phyloP scores from a whole-genome alignment of 176 grass and related monocot species.

The Lolium multiflorum region DNA sequence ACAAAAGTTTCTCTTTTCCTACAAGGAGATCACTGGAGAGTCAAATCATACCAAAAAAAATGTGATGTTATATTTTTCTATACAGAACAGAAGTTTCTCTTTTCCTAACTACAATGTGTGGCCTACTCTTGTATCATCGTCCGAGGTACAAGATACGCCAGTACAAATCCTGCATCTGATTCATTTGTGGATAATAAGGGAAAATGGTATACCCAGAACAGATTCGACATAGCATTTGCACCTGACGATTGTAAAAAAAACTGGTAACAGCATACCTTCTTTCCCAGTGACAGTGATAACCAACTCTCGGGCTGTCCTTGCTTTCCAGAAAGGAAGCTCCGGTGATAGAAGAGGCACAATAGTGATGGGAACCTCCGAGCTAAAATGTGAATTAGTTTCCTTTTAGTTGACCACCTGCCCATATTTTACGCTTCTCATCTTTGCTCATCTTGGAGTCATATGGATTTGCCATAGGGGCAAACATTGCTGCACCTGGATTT shows the following conservation, averaged over 20 bases:
- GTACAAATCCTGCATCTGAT: not conserved
- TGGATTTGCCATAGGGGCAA: slow-evolving; percentile 91
- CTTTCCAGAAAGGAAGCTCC: slow-evolving; percentile 89
- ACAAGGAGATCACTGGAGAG: not conserved
- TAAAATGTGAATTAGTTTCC: slow-evolving; percentile 91
- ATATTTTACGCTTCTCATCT: slow-evolving; percentile 83
- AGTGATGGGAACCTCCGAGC: slow-evolving; percentile 88
- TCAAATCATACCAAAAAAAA: no score
- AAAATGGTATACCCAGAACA: not conserved
- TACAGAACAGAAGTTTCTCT: not conserved
- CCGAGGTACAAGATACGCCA: not conserved
- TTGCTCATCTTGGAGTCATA: slow-evolving; percentile 92
- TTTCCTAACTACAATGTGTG: slow-evolving; percentile 16
- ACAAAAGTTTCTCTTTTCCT: no score
- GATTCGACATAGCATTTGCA: slow-evolving; percentile 21
- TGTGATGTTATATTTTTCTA: not conserved
- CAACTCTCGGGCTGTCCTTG: slow-evolving; percentile 75
- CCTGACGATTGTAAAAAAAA: slow-evolving; percentile 4
- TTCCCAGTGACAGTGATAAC: slow-evolving; percentile 77
- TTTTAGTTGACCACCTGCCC: slow-evolving; percentile 80
- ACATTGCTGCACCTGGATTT: slow-evolving; percentile 84
- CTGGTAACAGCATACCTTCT: slow-evolving; percentile 65
- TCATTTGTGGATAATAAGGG: slow-evolving; percentile 13
- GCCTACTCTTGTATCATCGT: not conserved
- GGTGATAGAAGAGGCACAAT: slow-evolving; percentile 69